phyloP scores from a whole-genome alignment of 345 rosid species.

The Arabidopsis arenosa region DNA sequence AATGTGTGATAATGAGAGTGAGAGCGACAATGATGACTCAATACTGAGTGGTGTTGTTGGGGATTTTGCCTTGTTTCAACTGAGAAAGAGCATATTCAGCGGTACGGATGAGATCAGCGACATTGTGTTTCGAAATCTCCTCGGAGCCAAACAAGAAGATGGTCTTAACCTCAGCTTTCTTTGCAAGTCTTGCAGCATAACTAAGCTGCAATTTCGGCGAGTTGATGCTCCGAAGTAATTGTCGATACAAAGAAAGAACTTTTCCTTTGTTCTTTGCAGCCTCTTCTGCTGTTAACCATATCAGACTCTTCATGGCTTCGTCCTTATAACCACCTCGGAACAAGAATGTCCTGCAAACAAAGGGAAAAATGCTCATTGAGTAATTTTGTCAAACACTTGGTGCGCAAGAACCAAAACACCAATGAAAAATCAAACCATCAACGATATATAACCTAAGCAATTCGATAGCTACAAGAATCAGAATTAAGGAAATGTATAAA shows the following conservation, averaged over 20 bases:
- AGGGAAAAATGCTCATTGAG: not conserved
- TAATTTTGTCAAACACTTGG: conserved; percentile 37
- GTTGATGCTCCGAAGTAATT: conserved; percentile 59
- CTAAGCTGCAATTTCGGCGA: conserved; percentile 60
- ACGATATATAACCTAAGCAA: not conserved
- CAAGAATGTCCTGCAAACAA: conserved; percentile 24
- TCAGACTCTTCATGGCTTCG: conserved; percentile 44
- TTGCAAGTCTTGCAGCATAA: conserved; percentile 62
- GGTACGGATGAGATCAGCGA: conserved; percentile 57
- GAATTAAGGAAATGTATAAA: not conserved
- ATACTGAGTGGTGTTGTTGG: conserved; percentile 48
- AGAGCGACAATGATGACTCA: conserved; percentile 16
- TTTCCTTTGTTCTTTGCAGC: conserved; percentile 58
- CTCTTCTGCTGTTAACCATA: conserved; percentile 64
- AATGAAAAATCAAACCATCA: not conserved
- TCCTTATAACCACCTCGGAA: not conserved
- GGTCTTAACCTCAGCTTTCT: conserved; percentile 65
- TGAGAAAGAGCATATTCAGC: conserved; percentile 60
- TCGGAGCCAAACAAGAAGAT: conserved; percentile 61
- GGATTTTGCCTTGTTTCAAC: conserved; percentile 60
- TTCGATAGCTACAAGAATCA: not conserved
- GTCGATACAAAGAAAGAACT: conserved; percentile 60
- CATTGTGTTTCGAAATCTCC: conserved; percentile 59
- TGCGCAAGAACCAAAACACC: conserved; percentile 28
- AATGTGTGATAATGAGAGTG: not conserved